A percentile compares a stretch with the other conserved stretches of the same genome.
phyloP scores from a whole-genome alignment of 306 rosid species.

The Glycine latifolia region DNA sequence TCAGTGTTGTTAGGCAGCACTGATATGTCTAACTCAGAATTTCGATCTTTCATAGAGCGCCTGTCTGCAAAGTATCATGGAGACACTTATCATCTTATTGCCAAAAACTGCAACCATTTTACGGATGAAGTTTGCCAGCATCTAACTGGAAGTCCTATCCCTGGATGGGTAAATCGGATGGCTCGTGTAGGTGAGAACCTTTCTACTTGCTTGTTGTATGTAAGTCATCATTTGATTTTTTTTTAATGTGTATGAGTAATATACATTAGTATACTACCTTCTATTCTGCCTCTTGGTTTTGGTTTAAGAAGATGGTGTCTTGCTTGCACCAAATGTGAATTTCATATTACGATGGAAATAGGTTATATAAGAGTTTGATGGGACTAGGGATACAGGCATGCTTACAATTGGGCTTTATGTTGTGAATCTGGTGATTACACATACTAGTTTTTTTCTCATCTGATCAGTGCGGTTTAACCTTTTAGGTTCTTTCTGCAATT shows the following conservation, averaged over 20 bases:
- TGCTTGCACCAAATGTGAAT: slow-evolving; percentile 31
- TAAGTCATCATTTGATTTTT: slow-evolving; percentile 31
- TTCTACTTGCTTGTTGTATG: slow-evolving; percentile 31
- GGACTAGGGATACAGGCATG: slow-evolving; percentile 9
- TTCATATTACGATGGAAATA: slow-evolving; percentile 28
- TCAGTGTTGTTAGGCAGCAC: slow-evolving; percentile 87
- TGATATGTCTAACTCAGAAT: slow-evolving; percentile 74
- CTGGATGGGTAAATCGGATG: slow-evolving; percentile 96
- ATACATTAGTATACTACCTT: slow-evolving; percentile 23
- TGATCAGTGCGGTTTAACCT: slow-evolving; percentile 54
- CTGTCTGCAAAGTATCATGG: slow-evolving; percentile 86
- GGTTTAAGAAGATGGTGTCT: slow-evolving; percentile 14
- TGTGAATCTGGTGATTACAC: slow-evolving; percentile 31
- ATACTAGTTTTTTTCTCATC: slow-evolving; percentile 48
- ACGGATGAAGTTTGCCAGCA: slow-evolving; percentile 82
- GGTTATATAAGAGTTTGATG: slow-evolving; percentile 30
- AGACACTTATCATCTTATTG: slow-evolving; percentile 92
- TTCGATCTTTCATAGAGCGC: slow-evolving; percentile 78
- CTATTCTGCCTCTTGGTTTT: slow-evolving; percentile 20
- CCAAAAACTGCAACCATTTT: slow-evolving; percentile 97
- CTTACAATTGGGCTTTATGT: slow-evolving; percentile 27
- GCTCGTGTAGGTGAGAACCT: slow-evolving; percentile 82
- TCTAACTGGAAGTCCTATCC: slow-evolving; percentile 89
- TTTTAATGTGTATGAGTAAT: slow-evolving; percentile 3
- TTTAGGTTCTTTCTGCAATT: slow-evolving; percentile 95